These are phyloP conservation scores for Zymoseptoria ardabiliae DNA, from an alignment of 2,329 filamentous ascomycete genomes.

Conservation along the genomic window DNA sequence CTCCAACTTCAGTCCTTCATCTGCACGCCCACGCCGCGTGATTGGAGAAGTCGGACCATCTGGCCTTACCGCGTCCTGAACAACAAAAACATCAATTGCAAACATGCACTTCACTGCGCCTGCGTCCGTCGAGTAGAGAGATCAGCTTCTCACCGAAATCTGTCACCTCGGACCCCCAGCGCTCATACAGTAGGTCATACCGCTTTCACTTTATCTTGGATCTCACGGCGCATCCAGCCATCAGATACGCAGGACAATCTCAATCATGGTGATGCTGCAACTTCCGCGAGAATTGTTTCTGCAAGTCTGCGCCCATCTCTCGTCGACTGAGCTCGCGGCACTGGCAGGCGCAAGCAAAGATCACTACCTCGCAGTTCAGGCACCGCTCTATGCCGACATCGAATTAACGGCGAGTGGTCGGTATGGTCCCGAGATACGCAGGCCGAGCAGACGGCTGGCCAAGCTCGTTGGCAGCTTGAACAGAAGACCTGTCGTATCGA, in stretches of 20 bases:
- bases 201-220: too few relatives aligned
- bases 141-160: background rate
- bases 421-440: too few relatives aligned
- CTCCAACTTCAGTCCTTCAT: background rate
- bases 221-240: too few relatives aligned
- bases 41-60: background rate
- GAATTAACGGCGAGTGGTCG: constrained; percentile 5
- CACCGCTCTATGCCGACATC: constrained; percentile 13
- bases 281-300: constrained; percentile 22
- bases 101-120: background rate
- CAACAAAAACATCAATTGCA: background rate
- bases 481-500: constrained; percentile 12
- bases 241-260: background rate
- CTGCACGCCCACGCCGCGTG: background rate
- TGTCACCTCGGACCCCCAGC: too few relatives aligned
- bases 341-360: constrained; percentile 12
- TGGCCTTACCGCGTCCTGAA: too few relatives aligned
- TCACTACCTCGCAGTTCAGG: constrained; percentile 18
- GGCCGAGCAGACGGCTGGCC: constrained; percentile 6
- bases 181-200: too few relatives aligned
- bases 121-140: background rate
- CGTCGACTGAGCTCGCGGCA: constrained; percentile 8
- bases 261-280: constrained; percentile 9
- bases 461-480: constrained; percentile 13
- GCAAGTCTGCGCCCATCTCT: constrained; percentile 12